Conservation (phyloP, 768 basidiomycete genomes). For the Cystobasidium onofrii region DNA sequence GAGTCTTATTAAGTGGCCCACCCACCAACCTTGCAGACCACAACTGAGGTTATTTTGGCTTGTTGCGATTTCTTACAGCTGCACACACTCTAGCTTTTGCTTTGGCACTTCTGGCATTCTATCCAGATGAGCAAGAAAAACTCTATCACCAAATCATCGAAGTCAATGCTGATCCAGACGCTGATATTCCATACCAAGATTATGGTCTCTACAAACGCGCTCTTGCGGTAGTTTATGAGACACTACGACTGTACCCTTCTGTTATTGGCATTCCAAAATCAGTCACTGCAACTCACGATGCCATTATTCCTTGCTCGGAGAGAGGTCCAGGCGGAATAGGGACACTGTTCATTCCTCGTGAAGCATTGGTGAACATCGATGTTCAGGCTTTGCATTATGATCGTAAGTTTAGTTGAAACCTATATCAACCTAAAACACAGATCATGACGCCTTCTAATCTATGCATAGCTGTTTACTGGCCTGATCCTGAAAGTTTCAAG, state of each 20-base stretch:
- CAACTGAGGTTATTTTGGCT: no score
- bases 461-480: conserved; percentile 35
- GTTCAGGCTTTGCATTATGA: conserved; percentile 36
- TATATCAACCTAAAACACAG: not conserved
- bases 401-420: not conserved
- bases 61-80: conserved; percentile 44
- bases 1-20: conserved; percentile 39
- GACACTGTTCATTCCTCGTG: conserved; percentile 31
- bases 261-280: conserved; percentile 37
- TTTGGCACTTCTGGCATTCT: conserved; percentile 50
- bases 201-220: conserved; percentile 17
- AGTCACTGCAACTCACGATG: conserved; percentile 10
- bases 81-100: conserved; percentile 52
- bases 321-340: not conserved
- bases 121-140: conserved; percentile 52
- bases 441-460: not conserved
- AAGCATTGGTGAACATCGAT: conserved; percentile 30
- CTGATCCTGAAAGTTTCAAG: conserved; percentile 32
- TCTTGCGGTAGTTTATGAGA: conserved; percentile 35
- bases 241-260: conserved; percentile 35
- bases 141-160: conserved; percentile 50
- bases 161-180: conserved; percentile 29
- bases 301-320: not conserved
- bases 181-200: not conserved
- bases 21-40: no score